Percentiles rank a stretch among this genome's conserved stretches.
Evolutionary conservation across 768 basidiomycete species (phyloP).

Genomic region (Collybia sordida): DNA sequence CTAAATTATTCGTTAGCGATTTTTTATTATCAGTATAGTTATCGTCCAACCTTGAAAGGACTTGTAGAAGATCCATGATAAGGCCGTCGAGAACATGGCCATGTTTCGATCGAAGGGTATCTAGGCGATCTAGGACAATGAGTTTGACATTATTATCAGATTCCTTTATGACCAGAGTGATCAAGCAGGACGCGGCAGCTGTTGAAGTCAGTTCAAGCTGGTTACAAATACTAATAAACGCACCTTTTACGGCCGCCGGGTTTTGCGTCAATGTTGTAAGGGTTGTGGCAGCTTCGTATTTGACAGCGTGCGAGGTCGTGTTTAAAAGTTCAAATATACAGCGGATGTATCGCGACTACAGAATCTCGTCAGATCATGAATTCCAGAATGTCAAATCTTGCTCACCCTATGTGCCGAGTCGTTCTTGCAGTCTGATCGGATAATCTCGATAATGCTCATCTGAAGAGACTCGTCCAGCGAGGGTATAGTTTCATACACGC

Average conservation of each 20-base stretch:
- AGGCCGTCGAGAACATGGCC: slow-evolving; percentile 86
- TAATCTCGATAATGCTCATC: slow-evolving; percentile 94
- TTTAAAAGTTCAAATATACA: slow-evolving; percentile 91
- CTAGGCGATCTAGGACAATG: slow-evolving; percentile 92
- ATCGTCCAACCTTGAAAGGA: slow-evolving; percentile 66
- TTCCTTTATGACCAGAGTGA: slow-evolving; percentile 89
- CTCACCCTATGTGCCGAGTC: slow-evolving; percentile 83
- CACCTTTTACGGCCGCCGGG: slow-evolving; percentile 93
- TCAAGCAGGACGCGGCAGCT: slow-evolving; percentile 90
- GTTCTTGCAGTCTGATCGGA: slow-evolving; percentile 82
- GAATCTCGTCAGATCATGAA: slow-evolving; percentile 5
- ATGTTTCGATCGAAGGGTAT: slow-evolving; percentile 78
- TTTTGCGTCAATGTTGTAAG: slow-evolving; percentile 94
- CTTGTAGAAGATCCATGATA: slow-evolving; percentile 94
- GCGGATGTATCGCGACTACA: slow-evolving; percentile 88
- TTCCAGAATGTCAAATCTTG: slow-evolving; percentile 7
- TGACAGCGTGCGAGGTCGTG: slow-evolving; percentile 88
- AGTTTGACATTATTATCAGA: slow-evolving; percentile 99
- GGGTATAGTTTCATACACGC: slow-evolving; percentile 80
- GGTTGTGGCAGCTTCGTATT: slow-evolving; percentile 96
- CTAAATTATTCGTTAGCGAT: slow-evolving; percentile 34
- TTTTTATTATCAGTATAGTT: not conserved
- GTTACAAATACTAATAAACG: not conserved
- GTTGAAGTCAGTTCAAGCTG: slow-evolving; percentile 3
- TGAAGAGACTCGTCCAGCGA: slow-evolving; percentile 90